These are phyloP conservation scores for Suillus placidus DNA, from an alignment of 768 basidiomycete genomes.

Conservation along the genomic window DNA sequence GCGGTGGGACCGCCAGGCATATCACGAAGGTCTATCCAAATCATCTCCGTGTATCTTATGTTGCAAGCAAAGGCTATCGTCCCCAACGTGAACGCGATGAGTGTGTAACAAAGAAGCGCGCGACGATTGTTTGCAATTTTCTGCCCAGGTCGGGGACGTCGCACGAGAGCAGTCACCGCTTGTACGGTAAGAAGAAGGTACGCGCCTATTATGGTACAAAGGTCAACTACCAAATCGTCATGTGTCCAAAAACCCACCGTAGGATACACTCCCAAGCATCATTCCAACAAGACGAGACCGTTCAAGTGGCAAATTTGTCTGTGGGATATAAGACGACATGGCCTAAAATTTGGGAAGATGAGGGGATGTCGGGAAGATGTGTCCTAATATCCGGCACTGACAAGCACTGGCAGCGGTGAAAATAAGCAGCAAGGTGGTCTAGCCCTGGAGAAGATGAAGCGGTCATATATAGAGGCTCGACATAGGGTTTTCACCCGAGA, in stretches of 20 bases:
- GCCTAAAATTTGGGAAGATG: background rate
- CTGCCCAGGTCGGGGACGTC: background rate
- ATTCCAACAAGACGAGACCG: background rate
- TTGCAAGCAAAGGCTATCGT: background rate
- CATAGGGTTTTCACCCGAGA: background rate
- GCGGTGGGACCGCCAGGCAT: background rate
- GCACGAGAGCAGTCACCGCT: background rate
- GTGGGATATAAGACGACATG: background rate
- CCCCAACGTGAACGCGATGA: background rate
- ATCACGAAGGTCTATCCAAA: slow-evolving; percentile 1
- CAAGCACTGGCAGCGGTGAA: background rate
- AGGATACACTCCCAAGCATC: background rate
- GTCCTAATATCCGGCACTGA: background rate
- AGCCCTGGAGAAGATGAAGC: background rate
- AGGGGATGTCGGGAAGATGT: background rate
- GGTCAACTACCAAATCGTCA: background rate
- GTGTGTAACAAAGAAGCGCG: background rate
- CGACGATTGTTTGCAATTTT: background rate
- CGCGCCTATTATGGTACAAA: background rate
- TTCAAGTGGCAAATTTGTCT: background rate
- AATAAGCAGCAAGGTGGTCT: background rate
- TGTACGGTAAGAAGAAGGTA: background rate
- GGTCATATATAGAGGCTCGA: background rate
- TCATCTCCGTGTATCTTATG: background rate
- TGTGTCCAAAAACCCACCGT: background rate